phyloP scores from a whole-genome alignment of 2,329 filamentous ascomycete genomes.

The Paraphaeosphaeria minitans region DNA sequence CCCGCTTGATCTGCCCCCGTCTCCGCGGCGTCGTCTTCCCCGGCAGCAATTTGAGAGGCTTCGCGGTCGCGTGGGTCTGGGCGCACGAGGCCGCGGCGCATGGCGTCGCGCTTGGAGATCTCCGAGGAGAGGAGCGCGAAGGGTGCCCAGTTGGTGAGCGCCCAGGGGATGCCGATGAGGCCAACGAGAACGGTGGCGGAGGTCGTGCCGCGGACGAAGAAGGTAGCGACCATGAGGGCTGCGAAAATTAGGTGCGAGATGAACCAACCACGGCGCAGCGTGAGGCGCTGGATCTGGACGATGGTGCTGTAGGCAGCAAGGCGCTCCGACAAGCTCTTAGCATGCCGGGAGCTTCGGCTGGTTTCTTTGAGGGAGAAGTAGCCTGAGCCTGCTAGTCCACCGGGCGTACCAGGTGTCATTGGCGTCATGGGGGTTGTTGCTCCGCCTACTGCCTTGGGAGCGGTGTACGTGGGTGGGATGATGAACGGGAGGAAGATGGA shows the following conservation, averaged over 20 bases:
- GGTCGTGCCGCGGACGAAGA: slow-evolving; percentile 73
- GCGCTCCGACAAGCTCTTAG: slow-evolving; percentile 30
- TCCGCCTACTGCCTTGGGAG: slow-evolving; percentile 44
- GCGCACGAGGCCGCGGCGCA: slow-evolving; percentile 58
- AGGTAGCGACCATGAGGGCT: slow-evolving; percentile 78
- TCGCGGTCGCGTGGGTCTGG: slow-evolving; percentile 45
- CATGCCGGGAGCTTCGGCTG: slow-evolving; percentile 21
- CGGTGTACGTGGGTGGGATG: slow-evolving; percentile 76
- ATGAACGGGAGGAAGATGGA: slow-evolving; percentile 87
- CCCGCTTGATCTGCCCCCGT: slow-evolving; percentile 76
- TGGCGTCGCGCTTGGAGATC: slow-evolving; percentile 80
- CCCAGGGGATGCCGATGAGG: slow-evolving; percentile 88
- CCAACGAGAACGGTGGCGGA: slow-evolving; percentile 79
- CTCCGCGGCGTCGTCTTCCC: slow-evolving; percentile 60
- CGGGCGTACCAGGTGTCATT: slow-evolving; percentile 39
- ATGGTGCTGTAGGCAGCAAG: slow-evolving; percentile 56
- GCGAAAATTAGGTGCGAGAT: slow-evolving; percentile 84
- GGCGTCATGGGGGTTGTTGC: slow-evolving; percentile 50
- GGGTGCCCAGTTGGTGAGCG: slow-evolving; percentile 89
- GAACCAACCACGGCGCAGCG: slow-evolving; percentile 87
- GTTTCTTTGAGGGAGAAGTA: slow-evolving; percentile 38
- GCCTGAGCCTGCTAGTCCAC: slow-evolving; percentile 40
- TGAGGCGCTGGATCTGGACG: slow-evolving; percentile 80
- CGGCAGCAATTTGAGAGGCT: slow-evolving; percentile 47
- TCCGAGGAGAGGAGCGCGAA: slow-evolving; percentile 95